Evolutionary conservation across 2,329 filamentous ascomycete genomes (phyloP).

Genomic region (Echinosphaeria canescens): DNA sequence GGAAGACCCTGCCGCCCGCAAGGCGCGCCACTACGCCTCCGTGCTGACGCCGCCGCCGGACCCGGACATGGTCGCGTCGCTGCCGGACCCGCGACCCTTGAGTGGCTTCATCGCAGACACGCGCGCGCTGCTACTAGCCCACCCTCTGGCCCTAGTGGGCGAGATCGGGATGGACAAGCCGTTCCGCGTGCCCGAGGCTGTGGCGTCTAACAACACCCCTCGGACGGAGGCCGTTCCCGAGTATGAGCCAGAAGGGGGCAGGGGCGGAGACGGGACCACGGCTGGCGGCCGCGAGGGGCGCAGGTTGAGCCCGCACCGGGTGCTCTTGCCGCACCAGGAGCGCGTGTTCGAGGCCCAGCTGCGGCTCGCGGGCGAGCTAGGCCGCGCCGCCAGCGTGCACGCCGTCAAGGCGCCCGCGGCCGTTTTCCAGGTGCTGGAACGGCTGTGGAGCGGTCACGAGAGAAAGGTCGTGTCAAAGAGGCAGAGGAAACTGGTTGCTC

Average conservation of each 20-base stretch:
- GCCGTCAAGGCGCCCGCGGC: slow-evolving; percentile 59
- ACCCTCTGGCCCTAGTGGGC: slow-evolving; percentile 47
- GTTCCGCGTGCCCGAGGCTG: slow-evolving; percentile 48
- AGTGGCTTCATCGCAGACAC: slow-evolving; percentile 19
- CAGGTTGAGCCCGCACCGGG: slow-evolving; percentile 42
- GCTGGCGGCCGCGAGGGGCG: slow-evolving; percentile 52
- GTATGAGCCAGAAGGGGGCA: background rate
- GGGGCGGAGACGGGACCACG: slow-evolving; percentile 21
- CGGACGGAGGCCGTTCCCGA: too few relatives aligned
- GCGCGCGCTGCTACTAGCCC: slow-evolving; percentile 25
- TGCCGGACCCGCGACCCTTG: slow-evolving; percentile 6
- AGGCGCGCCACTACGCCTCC: slow-evolving; percentile 38
- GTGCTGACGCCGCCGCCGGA: slow-evolving; percentile 36
- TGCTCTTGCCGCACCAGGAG: slow-evolving; percentile 47
- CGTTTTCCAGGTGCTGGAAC: slow-evolving; percentile 40
- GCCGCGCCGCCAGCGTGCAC: slow-evolving; percentile 44
- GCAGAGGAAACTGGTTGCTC: slow-evolving; percentile 26
- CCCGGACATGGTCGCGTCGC: slow-evolving; percentile 16
- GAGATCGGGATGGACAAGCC: slow-evolving; percentile 61
- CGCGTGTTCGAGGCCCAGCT: slow-evolving; percentile 45
- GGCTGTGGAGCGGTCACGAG: slow-evolving; percentile 52
- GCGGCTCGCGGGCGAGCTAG: slow-evolving; percentile 44
- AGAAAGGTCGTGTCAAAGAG: slow-evolving; percentile 34
- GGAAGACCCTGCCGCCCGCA: slow-evolving; percentile 13
- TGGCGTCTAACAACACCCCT: slow-evolving; percentile 18